phyloP scores from a whole-genome alignment of 495 filamentous ascomycete genomes.

The Barbatosphaeria neglecta region DNA sequence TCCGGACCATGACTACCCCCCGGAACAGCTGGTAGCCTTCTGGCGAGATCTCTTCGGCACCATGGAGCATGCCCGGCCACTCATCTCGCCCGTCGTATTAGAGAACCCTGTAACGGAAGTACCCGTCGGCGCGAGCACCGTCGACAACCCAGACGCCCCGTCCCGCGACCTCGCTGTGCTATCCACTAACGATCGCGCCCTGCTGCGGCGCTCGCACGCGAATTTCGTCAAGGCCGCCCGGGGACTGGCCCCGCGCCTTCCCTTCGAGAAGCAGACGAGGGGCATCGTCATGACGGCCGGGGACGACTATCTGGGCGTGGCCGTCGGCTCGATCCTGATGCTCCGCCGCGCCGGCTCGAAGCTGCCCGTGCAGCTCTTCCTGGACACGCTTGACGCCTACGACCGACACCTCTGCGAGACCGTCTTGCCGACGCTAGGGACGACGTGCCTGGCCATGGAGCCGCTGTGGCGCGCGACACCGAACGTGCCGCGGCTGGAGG shows the following conservation, averaged over 20 bases:
- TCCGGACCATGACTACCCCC: too few relatives aligned
- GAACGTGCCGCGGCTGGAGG: conserved; percentile 4
- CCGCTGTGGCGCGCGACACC: conserved; percentile 4
- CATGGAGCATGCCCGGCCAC: neutral
- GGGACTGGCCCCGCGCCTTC: conserved; percentile 22
- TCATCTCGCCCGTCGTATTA: neutral
- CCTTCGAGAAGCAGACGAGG: conserved; percentile 32
- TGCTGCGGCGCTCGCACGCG: conserved; percentile 19
- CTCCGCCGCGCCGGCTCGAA: conserved; percentile 43
- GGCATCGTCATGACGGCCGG: conserved; percentile 41
- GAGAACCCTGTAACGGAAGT: neutral
- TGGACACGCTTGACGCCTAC: conserved; percentile 38
- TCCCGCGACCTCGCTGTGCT: neutral
- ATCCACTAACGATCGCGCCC: neutral
- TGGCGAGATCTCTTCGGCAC: neutral
- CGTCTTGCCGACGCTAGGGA: conserved; percentile 38
- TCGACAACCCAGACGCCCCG: neutral
- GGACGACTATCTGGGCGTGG: conserved; percentile 13
- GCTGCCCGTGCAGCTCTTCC: conserved; percentile 47
- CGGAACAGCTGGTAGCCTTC: neutral
- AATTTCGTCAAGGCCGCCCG: conserved; percentile 28
- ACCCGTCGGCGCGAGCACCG: neutral
- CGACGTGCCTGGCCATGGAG: conserved; percentile 30
- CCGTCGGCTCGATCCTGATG: conserved; percentile 42
- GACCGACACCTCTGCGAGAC: conserved; percentile 41